Conservation (phyloP, 2,329 filamentous ascomycete species). For the Monosporascus sp. region DNA sequence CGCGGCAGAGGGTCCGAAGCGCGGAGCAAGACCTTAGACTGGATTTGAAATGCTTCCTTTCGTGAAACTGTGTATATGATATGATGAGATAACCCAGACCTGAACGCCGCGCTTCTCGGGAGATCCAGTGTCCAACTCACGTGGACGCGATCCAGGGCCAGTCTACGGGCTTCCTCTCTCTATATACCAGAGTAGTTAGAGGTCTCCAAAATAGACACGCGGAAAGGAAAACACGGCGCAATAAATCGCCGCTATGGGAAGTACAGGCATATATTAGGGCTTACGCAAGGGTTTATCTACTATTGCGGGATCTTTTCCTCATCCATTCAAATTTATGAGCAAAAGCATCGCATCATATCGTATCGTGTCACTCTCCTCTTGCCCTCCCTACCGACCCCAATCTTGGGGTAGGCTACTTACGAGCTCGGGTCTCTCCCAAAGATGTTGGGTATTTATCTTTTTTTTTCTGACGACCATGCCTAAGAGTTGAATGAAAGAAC, state of each 20-base stretch:
- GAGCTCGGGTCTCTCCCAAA: neutral
- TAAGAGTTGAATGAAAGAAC: neutral
- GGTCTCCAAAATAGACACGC: too few relatives aligned
- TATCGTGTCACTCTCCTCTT: neutral
- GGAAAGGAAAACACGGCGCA: neutral
- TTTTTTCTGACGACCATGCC: neutral
- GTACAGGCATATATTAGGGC: neutral
- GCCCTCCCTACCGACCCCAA: neutral
- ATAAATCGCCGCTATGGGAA: neutral
- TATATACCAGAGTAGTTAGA: too few relatives aligned
- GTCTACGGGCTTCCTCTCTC: too few relatives aligned
- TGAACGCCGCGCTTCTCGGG: too few relatives aligned
- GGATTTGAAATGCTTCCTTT: too few relatives aligned
- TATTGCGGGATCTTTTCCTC: neutral
- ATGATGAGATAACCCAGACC: too few relatives aligned
- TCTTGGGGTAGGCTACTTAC: neutral
- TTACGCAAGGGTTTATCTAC: neutral
- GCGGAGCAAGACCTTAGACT: too few relatives aligned
- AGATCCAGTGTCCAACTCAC: too few relatives aligned
- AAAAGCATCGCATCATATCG: neutral
- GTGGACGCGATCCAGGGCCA: too few relatives aligned
- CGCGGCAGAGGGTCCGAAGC: too few relatives aligned
- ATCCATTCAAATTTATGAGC: neutral
- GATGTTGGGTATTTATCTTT: neutral
- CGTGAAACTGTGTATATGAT: too few relatives aligned